Evolutionary conservation across 257 asterid species (phyloP), one percentile per base, ranked within the genome.

Genomic region (Solanum lignicaule): DNA sequence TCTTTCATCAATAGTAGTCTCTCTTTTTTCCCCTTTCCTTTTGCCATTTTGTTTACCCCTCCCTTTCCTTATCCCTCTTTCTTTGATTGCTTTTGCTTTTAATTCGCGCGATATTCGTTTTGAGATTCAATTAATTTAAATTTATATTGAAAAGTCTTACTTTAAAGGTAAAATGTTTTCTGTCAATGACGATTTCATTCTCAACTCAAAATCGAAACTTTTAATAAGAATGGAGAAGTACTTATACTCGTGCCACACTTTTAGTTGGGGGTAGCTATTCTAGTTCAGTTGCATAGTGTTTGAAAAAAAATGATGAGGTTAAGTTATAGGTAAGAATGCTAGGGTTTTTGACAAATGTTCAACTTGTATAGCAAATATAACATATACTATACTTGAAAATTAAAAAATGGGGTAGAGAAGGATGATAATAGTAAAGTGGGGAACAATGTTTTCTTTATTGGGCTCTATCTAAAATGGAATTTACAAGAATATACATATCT

Each of bases 351-450:
- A 46, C 85, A 81, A 46, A 46, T 81, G 43, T 29, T 29, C 41
- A 81, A 48, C 85, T 81, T 81, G 68, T 27, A 27, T 29, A 27
- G 41, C 39, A 81, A 9, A 81, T 10, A 36, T n/a, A 16, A 9
- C 29, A 73, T 33, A 71, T 27, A 16, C 1, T 48, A 29, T 43
- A 46, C 41, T 46, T 46, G 41, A 29, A 46, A 81, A n/a, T 3
- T 29, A 16, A 29, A 4, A 41, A 81, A 46, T 81, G 16, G 31
- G 55, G 31, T 35, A 73, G 82, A 71, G 2, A 73, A 33, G 18
- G 84, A 78, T 43, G 38, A 43, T 43, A 79, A 79, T 62, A 27
- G 66, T 79, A 31, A 79, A 79, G 84, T 79, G 66, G 25, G 27
- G 66, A 25, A 18, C 85, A 79, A 27, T 9, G 7, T 46, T 79